phyloP scores from a whole-genome alignment of 495 filamentous ascomycete genomes.

The Xylaria sp. region DNA sequence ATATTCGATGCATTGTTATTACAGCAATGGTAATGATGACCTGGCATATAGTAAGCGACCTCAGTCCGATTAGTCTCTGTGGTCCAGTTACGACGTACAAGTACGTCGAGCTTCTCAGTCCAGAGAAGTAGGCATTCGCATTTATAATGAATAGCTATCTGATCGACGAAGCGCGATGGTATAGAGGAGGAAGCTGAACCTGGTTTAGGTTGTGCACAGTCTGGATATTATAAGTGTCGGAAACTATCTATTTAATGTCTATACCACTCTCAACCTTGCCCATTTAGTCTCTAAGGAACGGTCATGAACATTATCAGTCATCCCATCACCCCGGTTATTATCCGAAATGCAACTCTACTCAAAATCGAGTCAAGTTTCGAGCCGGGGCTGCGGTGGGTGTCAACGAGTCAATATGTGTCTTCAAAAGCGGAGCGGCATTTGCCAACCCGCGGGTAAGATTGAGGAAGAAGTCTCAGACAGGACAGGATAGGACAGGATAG shows the following conservation, averaged over 20 bases:
- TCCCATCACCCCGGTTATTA: background rate
- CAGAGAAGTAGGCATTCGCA: background rate
- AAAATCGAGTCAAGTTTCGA: background rate
- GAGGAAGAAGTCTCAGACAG: background rate
- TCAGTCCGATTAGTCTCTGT: background rate
- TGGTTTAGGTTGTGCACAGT: background rate
- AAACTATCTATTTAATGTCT: background rate
- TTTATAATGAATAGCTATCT: background rate
- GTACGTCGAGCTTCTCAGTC: background rate
- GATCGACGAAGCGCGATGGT: background rate
- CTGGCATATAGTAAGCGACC: conserved; percentile 2
- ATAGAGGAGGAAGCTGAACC: background rate
- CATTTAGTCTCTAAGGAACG: background rate
- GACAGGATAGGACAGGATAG: conserved; percentile 9
- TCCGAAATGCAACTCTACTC: conserved; percentile 3
- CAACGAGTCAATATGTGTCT: conserved; percentile 4
- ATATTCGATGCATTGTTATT: background rate
- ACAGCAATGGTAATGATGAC: conserved; percentile 3
- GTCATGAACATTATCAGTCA: background rate
- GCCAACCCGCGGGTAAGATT: conserved; percentile 4
- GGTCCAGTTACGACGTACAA: background rate
- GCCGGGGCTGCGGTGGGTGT: background rate
- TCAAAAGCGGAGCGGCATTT: conserved; percentile 8
- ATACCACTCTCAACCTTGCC: background rate
- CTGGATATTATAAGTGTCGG: background rate